Base-by-base conservation (phyloP, 2,329 filamentous ascomycete species). In the Tolypocladium guangdongense region DNA sequence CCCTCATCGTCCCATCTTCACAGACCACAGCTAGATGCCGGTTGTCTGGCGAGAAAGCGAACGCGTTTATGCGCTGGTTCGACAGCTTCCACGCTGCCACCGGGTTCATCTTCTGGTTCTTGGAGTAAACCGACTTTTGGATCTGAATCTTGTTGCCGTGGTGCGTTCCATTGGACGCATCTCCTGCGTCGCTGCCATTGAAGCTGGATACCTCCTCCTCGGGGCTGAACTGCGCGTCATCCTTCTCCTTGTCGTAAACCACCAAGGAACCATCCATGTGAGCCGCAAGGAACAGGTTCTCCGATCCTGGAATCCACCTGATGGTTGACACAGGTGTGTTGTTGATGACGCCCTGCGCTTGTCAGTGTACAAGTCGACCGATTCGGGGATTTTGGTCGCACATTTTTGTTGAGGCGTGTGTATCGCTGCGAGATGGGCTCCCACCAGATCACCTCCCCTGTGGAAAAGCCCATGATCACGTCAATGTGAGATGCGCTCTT, bases 361-460 rank as follows among this genome's bases (percentile, higher is more conserved):
- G 37, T 56, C 54, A 52, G 45, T 41, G 51, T 51, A 53, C 39
- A 55, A 38, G 35, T 32, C 12, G n/a, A 37, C 38, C 16, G 22
- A 22, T 18, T 7, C 2, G 8, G n/a, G 14, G 7, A n/a, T 20
- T 20, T 20, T 18, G 27, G 43, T 58, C 78, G 61, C 70, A 87
- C 86, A 67, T 97, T 97, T 73, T 99, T 99, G 67, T 99, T 99
- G 63, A 99, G 78, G 22, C 93, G 84, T 3, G 90, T 88, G 69
- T 99, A 99, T 66, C 95, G 90, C 63, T 97, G 92, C 39, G 90
- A 92, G 63, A 96, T 88, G 12, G 93, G 91, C 70, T 99, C 93
- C 76, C 93, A 97, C 93, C 93, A 99, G 57, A 99, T 92, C 49
- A 99, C 90, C 68, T 99, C 93, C 39, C 91, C 90, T 0, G 91